Base-by-base conservation (phyloP, 805 yeast species). In the Kodamaea kaohsiungensis region DNA sequence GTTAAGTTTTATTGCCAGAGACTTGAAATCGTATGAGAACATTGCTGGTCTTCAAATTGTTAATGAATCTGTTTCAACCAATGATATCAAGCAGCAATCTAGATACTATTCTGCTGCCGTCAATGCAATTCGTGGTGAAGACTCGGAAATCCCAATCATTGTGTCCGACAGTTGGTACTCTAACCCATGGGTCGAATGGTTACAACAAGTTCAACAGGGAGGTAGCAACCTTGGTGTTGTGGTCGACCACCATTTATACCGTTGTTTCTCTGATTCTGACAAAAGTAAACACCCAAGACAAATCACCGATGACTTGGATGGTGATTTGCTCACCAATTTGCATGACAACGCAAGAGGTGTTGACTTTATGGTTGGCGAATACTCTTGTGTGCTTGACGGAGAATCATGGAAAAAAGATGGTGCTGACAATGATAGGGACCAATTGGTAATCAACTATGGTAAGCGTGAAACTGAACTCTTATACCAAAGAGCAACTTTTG, bases 81-180 rank as follows among this genome's bases (percentile, higher is more conserved):
- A 65, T 35, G 78, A 85, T 52, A 73, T 78, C 9, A 83, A 82
- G 8, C 69, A 67, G 37, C 71, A 71, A 19, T 90, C 86, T 63
- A 75, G 78, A 57, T 93, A 86, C 68, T 92, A 92, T 65, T 62
- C 77, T 8, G 79, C 81, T 16, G 96, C 96, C 0, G 73, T 84
- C 38, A 73, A 76, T 35, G 77, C 79, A 42, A 86, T 93, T 43
- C 76, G 93, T 30, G 65, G 69, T 17, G 73, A 76, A 13, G 87
- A 89, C 64, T 48, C 67, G 1, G 69, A 69, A 1, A 69, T 91
- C 35, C 97, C 97, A 0, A 75, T 93, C 5, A 73, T 88, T 15
- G 88, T 93, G 37, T 89, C 97, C 1, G 98, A 93, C 66, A 96
- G 96, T 2, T 95, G 98, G 98, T 87, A 91, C 86, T 81, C 95